Conservation (phyloP, 257 asterid species). For the Thymus quinquecostatus region DNA sequence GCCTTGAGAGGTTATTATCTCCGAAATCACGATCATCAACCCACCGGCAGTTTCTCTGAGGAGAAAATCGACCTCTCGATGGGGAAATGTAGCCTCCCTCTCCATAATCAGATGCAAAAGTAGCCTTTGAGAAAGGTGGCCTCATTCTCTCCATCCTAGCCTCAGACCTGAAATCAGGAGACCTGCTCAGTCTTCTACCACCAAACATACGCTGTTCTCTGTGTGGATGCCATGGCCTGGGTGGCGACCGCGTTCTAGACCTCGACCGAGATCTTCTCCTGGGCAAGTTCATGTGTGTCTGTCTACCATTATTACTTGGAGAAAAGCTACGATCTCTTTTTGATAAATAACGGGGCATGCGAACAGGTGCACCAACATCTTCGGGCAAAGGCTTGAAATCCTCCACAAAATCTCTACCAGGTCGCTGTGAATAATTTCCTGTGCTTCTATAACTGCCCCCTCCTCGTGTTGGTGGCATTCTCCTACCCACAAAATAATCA, state of each 20-base stretch:
- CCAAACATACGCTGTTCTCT: conserved; percentile 50
- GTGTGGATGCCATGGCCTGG: conserved; percentile 62
- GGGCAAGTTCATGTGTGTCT: conserved; percentile 31
- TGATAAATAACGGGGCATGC: conserved; percentile 48
- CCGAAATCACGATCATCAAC: conserved; percentile 47
- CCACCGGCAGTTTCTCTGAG: conserved; percentile 51
- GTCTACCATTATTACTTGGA: conserved; percentile 46
- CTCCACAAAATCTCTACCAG: conserved; percentile 49
- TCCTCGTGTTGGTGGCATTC: conserved; percentile 45
- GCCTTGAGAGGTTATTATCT: conserved; percentile 44
- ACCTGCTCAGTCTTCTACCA: conserved; percentile 54
- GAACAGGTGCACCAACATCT: conserved; percentile 40
- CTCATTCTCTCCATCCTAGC: conserved; percentile 55
- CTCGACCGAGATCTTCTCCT: conserved; percentile 73
- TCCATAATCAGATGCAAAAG: conserved; percentile 52
- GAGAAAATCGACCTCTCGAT: conserved; percentile 58
- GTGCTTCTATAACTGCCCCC: conserved; percentile 44
- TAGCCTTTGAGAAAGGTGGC: conserved; percentile 51
- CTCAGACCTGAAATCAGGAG: conserved; percentile 73
- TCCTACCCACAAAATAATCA: conserved; percentile 48
- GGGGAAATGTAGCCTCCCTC: conserved; percentile 51
- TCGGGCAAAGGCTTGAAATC: conserved; percentile 48
- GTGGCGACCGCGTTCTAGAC: conserved; percentile 90
- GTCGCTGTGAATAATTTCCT: conserved; percentile 54
- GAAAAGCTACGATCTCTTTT: conserved; percentile 60